Base-by-base conservation (phyloP, 805 yeast species). In the Tetrapisispora arboricola region DNA sequence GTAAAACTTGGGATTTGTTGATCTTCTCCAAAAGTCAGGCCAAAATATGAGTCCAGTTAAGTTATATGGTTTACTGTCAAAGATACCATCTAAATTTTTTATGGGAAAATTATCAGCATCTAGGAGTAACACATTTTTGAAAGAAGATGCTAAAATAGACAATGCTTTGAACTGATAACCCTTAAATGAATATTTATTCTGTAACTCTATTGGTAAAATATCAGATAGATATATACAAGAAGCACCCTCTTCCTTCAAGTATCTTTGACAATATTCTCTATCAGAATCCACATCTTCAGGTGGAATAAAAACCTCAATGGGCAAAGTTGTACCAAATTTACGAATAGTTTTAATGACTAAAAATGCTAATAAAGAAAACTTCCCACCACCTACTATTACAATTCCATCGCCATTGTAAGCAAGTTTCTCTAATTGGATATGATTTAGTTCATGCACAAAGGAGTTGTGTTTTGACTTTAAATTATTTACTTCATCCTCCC, bases 21-120 rank as follows among this genome's bases (percentile, higher is more conserved):
- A 77, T 48, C 95, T 71, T 58, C 80, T 74, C 95, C 95, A 85
- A 58, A 78, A 85, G 60, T 85, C 95, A 1, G 94, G 94, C 90
- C 94, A 85, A 20, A 77, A 58, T 20, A 78, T 61, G 57, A 75
- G 61, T 43, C 79, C 75, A 44, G 67, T 62, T 11, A 68, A 57
- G 15, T 53, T 46, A 60, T 73, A 84, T 1, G 84, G 78, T 34
- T 76, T 75, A 11, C 71, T 60, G 4, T 63, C 64, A 55, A 85
- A 81, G 18, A 84, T 55, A 16, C 59, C 56, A 48, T 78, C 83
- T 2, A 90, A 80, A 11, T 78, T 70, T 50, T 68, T 70, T 3
- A 80, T 73, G 0, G 94, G 87, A 45, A 78, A 70, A 48, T 81
- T 78, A 58, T 84, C 94, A 29, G 88, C 76, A 55, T 85, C 95